A percentile compares a stretch with the other conserved stretches of the same genome.
phyloP scores from a whole-genome alignment of 1,284 basidiomycete genomes.

The Clitocybe nebularis region DNA sequence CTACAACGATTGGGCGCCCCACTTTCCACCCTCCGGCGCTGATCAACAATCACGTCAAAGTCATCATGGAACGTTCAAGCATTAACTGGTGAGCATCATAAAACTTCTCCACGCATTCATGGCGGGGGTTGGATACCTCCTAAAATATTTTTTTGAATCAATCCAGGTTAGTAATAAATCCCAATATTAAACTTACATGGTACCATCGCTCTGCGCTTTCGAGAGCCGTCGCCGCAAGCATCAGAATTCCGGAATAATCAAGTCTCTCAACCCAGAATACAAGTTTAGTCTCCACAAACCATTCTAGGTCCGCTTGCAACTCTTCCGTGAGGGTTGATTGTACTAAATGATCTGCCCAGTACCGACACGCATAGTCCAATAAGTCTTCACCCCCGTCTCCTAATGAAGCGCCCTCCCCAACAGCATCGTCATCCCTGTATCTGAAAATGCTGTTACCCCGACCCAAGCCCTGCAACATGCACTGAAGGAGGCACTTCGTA shows the following conservation, averaged over 20 bases:
- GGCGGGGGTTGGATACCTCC: slow-evolving; percentile 11
- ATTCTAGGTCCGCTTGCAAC: slow-evolving; percentile 9
- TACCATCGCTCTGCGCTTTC: slow-evolving; percentile 12
- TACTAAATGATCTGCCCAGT: slow-evolving; percentile 12
- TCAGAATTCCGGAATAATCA: slow-evolving; percentile 5
- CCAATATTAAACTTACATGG: slow-evolving; percentile 14
- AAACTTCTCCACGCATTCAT: slow-evolving; percentile 13
- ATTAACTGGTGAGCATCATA: slow-evolving; percentile 14
- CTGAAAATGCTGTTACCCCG: slow-evolving; percentile 2
- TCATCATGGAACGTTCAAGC: slow-evolving; percentile 11
- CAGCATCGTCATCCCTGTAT: not conserved
- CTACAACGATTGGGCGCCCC: no score
- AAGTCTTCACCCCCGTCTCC: not conserved
- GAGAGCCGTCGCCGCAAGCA: slow-evolving; percentile 10
- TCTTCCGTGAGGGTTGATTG: slow-evolving; percentile 3
- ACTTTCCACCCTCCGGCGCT: not conserved
- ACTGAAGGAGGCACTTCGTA: slow-evolving; percentile 8
- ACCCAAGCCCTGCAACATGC: slow-evolving; percentile 9
- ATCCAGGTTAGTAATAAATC: no score
- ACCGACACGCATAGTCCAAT: slow-evolving; percentile 13
- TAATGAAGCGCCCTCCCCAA: not conserved
- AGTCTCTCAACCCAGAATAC: slow-evolving; percentile 13
- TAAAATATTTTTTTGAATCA: no score
- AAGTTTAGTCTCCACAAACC: slow-evolving; percentile 10
- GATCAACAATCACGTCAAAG: no score